phyloP scores from a whole-genome alignment of 257 asterid genomes.

The Solanum sparsipilum region DNA sequence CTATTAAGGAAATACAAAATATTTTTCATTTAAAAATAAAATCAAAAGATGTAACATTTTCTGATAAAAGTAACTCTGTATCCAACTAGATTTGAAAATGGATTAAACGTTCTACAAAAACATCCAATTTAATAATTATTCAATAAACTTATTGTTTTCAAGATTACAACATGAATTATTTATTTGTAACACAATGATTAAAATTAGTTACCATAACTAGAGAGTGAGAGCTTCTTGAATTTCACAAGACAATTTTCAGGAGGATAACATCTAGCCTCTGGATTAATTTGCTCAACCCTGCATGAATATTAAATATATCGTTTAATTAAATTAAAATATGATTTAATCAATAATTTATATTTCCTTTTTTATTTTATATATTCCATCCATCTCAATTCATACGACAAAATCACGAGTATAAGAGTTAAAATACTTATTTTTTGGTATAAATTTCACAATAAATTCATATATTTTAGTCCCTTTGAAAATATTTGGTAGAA shows the following conservation, averaged over 20 bases:
- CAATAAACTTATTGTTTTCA: not conserved
- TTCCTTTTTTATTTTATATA: not conserved
- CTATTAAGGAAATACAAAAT: rapidly evolving
- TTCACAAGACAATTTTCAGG: slow-evolving; percentile 9
- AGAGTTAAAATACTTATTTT: no score
- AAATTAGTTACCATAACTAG: not conserved
- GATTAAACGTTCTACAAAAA: not conserved
- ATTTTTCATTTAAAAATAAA: no score
- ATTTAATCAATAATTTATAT: not conserved
- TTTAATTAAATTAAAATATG: not conserved
- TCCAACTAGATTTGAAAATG: no score
- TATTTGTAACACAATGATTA: not conserved
- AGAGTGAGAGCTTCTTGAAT: not conserved
- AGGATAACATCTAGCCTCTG: not conserved
- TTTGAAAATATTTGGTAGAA: not conserved
- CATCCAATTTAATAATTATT: not conserved
- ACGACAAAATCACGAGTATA: not conserved
- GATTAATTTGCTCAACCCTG: slow-evolving; percentile 7
- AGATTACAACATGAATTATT: not conserved
- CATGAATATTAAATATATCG: not conserved
- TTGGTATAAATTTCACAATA: no score
- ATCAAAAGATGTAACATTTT: no score
- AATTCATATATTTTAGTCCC: not conserved
- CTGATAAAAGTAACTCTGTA: not conserved
- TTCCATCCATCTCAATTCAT: not conserved